phyloP scores from a whole-genome alignment of 495 filamentous ascomycete species.

The Xylaria venustula region DNA sequence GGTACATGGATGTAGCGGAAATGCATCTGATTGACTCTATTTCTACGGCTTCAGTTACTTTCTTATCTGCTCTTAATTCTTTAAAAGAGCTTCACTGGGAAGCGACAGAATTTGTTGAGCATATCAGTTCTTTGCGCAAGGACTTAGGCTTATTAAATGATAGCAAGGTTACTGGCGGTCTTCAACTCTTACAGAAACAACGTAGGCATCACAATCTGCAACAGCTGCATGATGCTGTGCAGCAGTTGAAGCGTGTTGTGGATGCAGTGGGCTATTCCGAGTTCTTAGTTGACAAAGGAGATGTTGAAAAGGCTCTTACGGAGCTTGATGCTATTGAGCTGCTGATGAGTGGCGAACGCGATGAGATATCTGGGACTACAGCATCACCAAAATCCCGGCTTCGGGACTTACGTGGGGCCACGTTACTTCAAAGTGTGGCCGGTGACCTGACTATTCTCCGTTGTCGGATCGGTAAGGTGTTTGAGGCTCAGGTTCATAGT shows the following conservation, averaged over 20 bases:
- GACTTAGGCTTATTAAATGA: slow-evolving; percentile 68
- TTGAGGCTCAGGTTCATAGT: slow-evolving; percentile 70
- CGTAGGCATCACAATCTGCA: slow-evolving; percentile 71
- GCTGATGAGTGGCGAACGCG: slow-evolving; percentile 61
- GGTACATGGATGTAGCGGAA: slow-evolving; percentile 92
- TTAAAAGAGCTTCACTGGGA: slow-evolving; percentile 75
- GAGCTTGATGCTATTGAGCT: slow-evolving; percentile 64
- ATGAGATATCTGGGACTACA: slow-evolving; percentile 21
- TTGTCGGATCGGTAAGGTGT: slow-evolving; percentile 69
- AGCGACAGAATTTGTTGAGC: slow-evolving; percentile 73
- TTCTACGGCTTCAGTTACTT: slow-evolving; percentile 76
- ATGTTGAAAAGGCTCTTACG: slow-evolving; percentile 67
- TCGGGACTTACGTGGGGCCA: slow-evolving; percentile 64
- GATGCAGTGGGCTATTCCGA: slow-evolving; percentile 65
- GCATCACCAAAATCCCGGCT: slow-evolving; percentile 19
- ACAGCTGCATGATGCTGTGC: slow-evolving; percentile 66
- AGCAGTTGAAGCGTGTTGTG: slow-evolving; percentile 68
- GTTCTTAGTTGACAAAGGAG: slow-evolving; percentile 63
- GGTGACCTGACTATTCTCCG: slow-evolving; percentile 64
- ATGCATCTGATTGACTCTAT: slow-evolving; percentile 83
- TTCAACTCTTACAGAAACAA: slow-evolving; percentile 70
- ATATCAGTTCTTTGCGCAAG: slow-evolving; percentile 66
- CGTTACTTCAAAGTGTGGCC: slow-evolving; percentile 66
- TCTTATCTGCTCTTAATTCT: slow-evolving; percentile 78
- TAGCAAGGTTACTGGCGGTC: slow-evolving; percentile 77